Percentiles rank a stretch among this genome's conserved stretches.
Conservation (phyloP, 1,139 yeast species). For the Hansenula sp. region DNA sequence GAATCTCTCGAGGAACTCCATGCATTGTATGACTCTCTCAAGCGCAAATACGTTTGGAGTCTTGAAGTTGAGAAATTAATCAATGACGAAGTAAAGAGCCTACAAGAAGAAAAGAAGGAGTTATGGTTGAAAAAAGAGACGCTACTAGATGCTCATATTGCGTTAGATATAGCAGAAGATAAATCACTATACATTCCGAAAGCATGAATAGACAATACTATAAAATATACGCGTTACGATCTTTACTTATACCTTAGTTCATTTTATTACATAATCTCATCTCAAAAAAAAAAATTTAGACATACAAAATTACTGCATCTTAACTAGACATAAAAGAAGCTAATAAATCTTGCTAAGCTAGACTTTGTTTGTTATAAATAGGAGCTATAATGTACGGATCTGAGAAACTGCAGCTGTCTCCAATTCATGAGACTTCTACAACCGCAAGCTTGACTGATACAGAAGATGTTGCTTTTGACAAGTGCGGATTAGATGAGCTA, state of each 20-base stretch:
- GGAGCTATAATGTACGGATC: background rate
- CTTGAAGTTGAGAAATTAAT: conserved; percentile 44
- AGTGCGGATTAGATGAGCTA: conserved; percentile 28
- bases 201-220: background rate
- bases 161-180: conserved; percentile 12
- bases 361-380: background rate
- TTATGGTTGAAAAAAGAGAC: conserved; percentile 57
- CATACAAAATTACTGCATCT: too few relatives aligned
- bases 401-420: conserved; percentile 19
- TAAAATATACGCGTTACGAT: background rate
- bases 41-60: conserved; percentile 41
- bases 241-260: background rate
- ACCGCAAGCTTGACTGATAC: conserved; percentile 6
- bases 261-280: background rate
- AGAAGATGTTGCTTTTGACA: conserved; percentile 10
- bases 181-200: conserved; percentile 4
- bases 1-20: conserved; percentile 22
- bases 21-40: conserved; percentile 26
- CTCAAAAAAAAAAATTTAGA: background rate
- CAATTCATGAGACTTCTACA: conserved; percentile 11
- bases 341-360: too few relatives aligned
- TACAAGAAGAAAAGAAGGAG: conserved; percentile 36
- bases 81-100: conserved; percentile 34
- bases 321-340: too few relatives aligned
- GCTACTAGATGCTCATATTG: conserved; percentile 40